Evolutionary conservation across 805 yeast genomes (phyloP), one percentile per base, ranked within the genome.

Genomic region (Scheffersomyces ergatensis): DNA sequence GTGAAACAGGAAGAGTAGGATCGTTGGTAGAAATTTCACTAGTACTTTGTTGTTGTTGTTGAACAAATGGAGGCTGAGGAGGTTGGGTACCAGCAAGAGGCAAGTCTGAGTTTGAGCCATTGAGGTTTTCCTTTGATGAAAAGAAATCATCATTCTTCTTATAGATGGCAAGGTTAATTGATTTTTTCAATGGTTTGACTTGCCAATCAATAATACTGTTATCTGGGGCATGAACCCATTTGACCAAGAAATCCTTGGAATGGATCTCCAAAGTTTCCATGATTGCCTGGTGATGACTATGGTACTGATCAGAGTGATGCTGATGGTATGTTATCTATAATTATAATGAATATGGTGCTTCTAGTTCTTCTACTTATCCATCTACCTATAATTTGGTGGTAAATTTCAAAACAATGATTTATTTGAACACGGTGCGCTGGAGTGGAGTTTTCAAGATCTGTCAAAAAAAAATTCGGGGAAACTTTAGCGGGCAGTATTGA

Each of bases 251-350:
- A 42, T 93, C 85, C 60, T 88, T 85, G 37, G 95, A 82, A 53
- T 90, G 95, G 18, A 93, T 80, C 62, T 92, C 97, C 36, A 93
- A 76, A 2, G 89, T 82, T 63, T 92, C 98, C 97, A 44, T 40
- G 24, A 21, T 21, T 21, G 9, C n/a, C n/a, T n/a, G n/a, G n/a
- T n/a, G n/a, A n/a, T n/a, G n/a, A n/a, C n/a, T n/a, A n/a, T n/a
- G n/a, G n/a, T n/a, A n/a, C n/a, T n/a, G n/a, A n/a, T n/a, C n/a
- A n/a, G n/a, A n/a, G n/a, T n/a, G n/a, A n/a, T n/a, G n/a, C n/a
- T n/a, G n/a, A n/a, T n/a, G n/a, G n/a, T n/a, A n/a, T n/a, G n/a
- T n/a, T n/a, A n/a, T n/a, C n/a, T n/a, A n/a, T n/a, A n/a, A n/a
- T n/a, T n/a, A n/a, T n/a, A n/a, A n/a, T n/a, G n/a, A n/a, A n/a